A percentile compares a stretch with the other conserved stretches of the same genome.
phyloP scores from a whole-genome alignment of 495 filamentous ascomycete genomes.

The Cryomyces minteri region DNA sequence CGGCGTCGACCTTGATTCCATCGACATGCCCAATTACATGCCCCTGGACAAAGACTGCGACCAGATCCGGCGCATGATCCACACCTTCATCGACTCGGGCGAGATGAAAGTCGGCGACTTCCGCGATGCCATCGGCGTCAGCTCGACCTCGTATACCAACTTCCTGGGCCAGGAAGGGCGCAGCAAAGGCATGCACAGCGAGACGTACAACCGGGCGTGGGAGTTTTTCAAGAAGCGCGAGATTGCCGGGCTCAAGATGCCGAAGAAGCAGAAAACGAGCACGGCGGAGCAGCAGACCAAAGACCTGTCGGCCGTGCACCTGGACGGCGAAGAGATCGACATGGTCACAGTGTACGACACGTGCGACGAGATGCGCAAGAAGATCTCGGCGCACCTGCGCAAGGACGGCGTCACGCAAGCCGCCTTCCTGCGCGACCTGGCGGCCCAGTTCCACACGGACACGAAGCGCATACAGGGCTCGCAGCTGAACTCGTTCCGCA shows the following conservation, averaged over 20 bases:
- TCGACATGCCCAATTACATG: neutral
- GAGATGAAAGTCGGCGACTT: constrained; percentile 31
- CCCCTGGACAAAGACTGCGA: constrained; percentile 15
- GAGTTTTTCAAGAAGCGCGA: constrained; percentile 26
- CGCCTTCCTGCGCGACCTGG: constrained; percentile 30
- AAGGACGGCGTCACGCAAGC: constrained; percentile 30
- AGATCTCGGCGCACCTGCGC: constrained; percentile 32
- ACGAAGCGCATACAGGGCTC: constrained; percentile 18
- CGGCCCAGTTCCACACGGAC: constrained; percentile 13
- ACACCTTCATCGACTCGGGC: constrained; percentile 22
- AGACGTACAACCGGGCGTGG: constrained; percentile 15
- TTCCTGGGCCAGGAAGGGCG: constrained; percentile 23
- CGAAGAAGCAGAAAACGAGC: constrained; percentile 8
- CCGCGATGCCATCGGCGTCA: constrained; percentile 20
- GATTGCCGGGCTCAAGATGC: constrained; percentile 14
- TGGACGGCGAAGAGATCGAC: constrained; percentile 10
- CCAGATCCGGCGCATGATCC: constrained; percentile 26
- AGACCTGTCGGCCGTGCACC: constrained; percentile 2
- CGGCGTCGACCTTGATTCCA: neutral
- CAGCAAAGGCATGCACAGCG: constrained; percentile 15
- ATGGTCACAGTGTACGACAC: constrained; percentile 31
- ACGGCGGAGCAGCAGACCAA: neutral
- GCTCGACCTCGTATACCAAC: constrained; percentile 9
- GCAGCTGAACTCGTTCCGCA: constrained; percentile 28
- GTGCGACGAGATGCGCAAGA: constrained; percentile 36